A percentile compares a stretch with the other conserved stretches of the same genome.
phyloP scores from a whole-genome alignment of 2,329 filamentous ascomycete species.

The Nigrospora oryzae region DNA sequence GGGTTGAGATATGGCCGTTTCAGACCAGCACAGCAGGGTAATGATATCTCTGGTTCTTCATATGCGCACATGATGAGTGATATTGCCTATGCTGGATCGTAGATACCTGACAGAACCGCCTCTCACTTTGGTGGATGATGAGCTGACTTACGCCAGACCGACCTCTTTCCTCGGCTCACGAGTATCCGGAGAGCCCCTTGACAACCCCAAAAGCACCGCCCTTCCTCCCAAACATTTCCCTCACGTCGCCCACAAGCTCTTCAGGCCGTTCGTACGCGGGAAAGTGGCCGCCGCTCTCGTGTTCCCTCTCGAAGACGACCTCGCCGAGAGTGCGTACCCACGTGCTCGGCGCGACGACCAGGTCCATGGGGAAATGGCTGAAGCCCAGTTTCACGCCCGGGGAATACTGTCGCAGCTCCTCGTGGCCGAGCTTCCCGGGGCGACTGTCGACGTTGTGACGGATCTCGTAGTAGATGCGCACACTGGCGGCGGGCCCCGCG shows the following conservation, averaged over 20 bases:
- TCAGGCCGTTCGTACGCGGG: constrained; percentile 50
- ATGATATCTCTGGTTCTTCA: too few relatives aligned
- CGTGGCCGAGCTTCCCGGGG: constrained; percentile 9
- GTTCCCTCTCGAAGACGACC: constrained; percentile 46
- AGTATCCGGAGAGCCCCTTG: constrained; percentile 17
- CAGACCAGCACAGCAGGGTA: too few relatives aligned
- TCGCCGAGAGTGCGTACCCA: constrained; percentile 53
- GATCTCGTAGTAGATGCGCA: constrained; percentile 66
- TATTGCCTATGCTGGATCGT: too few relatives aligned
- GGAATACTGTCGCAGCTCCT: constrained; percentile 15
- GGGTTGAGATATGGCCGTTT: too few relatives aligned
- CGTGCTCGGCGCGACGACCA: constrained; percentile 41
- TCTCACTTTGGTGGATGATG: too few relatives aligned
- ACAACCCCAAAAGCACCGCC: constrained; percentile 33
- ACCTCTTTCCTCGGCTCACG: too few relatives aligned
- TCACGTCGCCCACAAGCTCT: constrained; percentile 41
- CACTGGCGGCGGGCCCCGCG: constrained; percentile 57
- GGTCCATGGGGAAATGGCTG: constrained; percentile 50
- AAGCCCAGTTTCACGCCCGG: constrained; percentile 29
- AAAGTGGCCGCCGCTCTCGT: constrained; percentile 51
- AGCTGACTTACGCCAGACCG: too few relatives aligned
- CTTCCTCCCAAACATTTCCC: constrained; percentile 47
- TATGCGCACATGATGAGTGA: too few relatives aligned
- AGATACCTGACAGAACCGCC: too few relatives aligned
- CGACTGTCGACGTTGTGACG: constrained; percentile 26